Conservation (phyloP, 2,329 filamentous ascomycete genomes). For the Neofusicoccum ribis region DNA sequence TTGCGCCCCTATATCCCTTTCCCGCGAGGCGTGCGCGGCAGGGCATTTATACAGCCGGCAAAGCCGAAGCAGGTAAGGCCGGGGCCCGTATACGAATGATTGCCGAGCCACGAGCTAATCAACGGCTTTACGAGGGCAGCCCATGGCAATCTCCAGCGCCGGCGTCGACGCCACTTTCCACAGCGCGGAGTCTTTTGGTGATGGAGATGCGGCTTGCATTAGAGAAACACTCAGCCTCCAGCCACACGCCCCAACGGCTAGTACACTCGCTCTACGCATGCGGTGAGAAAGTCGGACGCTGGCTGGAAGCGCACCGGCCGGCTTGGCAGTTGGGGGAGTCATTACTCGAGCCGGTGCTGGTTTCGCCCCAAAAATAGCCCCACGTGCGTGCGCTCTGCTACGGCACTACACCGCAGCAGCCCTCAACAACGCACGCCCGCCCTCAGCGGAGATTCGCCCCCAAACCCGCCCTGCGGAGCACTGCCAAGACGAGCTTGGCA, state of each 20-base stretch:
- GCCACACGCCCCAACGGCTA: not conserved
- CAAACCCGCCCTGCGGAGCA: not conserved
- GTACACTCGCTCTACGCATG: not conserved
- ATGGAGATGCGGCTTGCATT: not conserved
- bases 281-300: not conserved
- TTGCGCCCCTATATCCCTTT: not conserved
- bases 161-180: not conserved
- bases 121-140: not conserved
- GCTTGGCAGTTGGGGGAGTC: not conserved
- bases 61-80: not conserved
- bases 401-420: not conserved
- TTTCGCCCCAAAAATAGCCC: not conserved
- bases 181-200: not conserved
- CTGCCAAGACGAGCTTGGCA: not conserved
- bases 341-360: not conserved
- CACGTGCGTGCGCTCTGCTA: not conserved
- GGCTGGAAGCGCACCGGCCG: not conserved
- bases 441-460: not conserved
- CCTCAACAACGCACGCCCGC: not conserved
- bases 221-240: not conserved
- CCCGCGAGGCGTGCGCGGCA: not conserved
- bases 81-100: not conserved
- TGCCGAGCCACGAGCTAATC: not conserved
- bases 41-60: not conserved
- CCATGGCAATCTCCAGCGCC: not conserved